Percentiles rank a stretch among this genome's conserved stretches.
Conservation (phyloP, 352 stramenopile species). For the Pythium phragmiticola region DNA sequence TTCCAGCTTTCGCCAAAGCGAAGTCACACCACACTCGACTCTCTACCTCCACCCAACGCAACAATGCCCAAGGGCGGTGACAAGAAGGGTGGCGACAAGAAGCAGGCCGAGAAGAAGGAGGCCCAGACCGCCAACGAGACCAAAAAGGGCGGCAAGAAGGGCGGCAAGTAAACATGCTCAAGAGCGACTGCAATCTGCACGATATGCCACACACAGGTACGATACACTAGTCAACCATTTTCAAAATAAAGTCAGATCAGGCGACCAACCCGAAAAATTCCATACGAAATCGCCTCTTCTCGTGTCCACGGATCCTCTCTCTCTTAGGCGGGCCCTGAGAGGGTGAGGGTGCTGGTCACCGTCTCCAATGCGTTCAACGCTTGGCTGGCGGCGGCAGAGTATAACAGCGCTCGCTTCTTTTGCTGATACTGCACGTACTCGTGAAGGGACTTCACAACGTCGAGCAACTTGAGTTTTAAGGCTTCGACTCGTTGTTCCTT, state of each 20-base stretch:
- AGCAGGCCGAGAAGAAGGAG: slow-evolving; percentile 30
- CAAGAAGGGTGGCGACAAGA: slow-evolving; percentile 28
- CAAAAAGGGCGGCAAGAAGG: slow-evolving; percentile 49
- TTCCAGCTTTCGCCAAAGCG: slow-evolving; percentile 18
- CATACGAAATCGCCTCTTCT: not conserved
- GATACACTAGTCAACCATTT: not conserved
- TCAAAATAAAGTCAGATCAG: not conserved
- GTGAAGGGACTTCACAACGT: not conserved
- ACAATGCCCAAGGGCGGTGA: slow-evolving; percentile 22
- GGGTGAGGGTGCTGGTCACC: not conserved
- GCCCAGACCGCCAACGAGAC: slow-evolving; percentile 20
- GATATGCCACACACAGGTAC: not conserved
- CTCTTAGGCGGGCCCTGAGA: not conserved
- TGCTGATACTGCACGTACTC: slow-evolving; percentile 13
- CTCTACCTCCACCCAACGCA: not conserved
- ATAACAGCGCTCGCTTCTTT: slow-evolving; percentile 17
- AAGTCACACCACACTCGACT: slow-evolving; percentile 1
- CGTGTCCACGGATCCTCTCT: not conserved
- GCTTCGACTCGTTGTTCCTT: not conserved
- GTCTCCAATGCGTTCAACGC: slow-evolving; percentile 13
- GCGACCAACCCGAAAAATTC: not conserved
- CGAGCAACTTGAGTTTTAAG: not conserved
- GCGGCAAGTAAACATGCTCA: slow-evolving; percentile 30
- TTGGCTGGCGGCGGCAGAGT: slow-evolving; percentile 2
- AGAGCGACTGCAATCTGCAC: not conserved